A percentile compares a stretch with the other conserved stretches of the same genome.
These are phyloP conservation scores for Tolypocladium album DNA, from an alignment of 2,329 filamentous ascomycete species.

Conservation along the genomic window DNA sequence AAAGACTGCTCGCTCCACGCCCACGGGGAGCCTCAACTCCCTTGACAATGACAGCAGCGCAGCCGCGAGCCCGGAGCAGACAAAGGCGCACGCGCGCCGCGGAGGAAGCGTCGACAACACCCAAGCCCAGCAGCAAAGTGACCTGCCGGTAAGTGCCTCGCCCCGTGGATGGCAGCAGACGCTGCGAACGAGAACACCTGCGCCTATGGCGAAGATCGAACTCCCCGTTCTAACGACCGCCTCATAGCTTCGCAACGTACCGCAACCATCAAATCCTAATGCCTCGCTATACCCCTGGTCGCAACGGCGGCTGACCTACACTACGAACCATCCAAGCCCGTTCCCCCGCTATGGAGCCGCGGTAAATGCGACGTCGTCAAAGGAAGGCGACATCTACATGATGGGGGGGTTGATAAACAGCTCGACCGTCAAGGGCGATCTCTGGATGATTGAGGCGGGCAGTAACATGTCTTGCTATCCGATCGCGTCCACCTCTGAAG, in stretches of 20 bases:
- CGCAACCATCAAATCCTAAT: conserved; percentile 46
- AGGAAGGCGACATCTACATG: conserved; percentile 93
- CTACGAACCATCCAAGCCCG: conserved; percentile 68
- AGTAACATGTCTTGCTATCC: conserved; percentile 85
- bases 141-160: conserved; percentile 29
- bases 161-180: neutral
- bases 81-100: conserved; percentile 47
- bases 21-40: conserved; percentile 69
- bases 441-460: conserved; percentile 95
- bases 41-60: conserved; percentile 43
- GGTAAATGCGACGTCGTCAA: conserved; percentile 84
- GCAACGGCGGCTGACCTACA: conserved; percentile 77
- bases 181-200: neutral
- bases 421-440: conserved; percentile 87
- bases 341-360: conserved; percentile 96
- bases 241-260: conserved; percentile 44
- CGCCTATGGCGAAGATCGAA: neutral
- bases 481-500: conserved; percentile 82
- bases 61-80: conserved; percentile 55
- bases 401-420: conserved; percentile 97
- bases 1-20: conserved; percentile 53
- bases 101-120: conserved; percentile 40
- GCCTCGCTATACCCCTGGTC: conserved; percentile 92
- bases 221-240: conserved; percentile 4
- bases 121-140: conserved; percentile 14